Conservation (phyloP, 345 rosid genomes). For the Reutealis trisperma region DNA sequence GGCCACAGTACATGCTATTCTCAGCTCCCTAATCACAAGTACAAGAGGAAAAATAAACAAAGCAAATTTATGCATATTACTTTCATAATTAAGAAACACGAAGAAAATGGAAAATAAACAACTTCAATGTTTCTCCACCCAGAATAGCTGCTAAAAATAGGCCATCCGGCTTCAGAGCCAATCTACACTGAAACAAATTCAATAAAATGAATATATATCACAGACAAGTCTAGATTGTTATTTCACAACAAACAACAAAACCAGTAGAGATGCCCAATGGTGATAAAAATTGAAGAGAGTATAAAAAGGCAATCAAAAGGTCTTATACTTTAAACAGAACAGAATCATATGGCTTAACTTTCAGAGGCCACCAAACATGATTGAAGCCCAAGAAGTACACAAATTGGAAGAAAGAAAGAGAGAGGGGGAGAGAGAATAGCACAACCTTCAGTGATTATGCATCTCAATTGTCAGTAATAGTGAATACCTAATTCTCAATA, state of each 20-base stretch:
- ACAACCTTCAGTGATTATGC: neutral
- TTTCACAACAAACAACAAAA: neutral
- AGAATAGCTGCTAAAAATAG: constrained; percentile 96
- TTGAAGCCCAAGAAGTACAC: neutral
- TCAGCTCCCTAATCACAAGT: constrained; percentile 61
- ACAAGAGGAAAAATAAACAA: constrained; percentile 11
- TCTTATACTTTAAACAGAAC: neutral
- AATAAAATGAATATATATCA: constrained; percentile 34
- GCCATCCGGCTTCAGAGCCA: constrained; percentile 99
- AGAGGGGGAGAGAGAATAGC: neutral
- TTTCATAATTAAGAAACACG: constrained; percentile 7
- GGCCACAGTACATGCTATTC: constrained; percentile 96
- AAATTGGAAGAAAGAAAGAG: neutral
- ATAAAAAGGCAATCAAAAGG: neutral
- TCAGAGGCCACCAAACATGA: neutral
- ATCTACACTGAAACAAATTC: constrained; percentile 63
- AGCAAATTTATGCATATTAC: neutral
- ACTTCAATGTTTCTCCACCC: constrained; percentile 99
- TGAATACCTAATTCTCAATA: neutral
- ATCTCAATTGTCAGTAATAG: neutral
- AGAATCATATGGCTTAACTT: neutral
- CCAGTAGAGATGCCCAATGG: neutral
- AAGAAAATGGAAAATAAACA: constrained; percentile 21
- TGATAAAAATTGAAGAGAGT: neutral
- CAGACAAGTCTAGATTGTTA: constrained; percentile 3